phyloP scores from a whole-genome alignment of 257 asterid genomes.

The Nicotiana noctiflora region DNA sequence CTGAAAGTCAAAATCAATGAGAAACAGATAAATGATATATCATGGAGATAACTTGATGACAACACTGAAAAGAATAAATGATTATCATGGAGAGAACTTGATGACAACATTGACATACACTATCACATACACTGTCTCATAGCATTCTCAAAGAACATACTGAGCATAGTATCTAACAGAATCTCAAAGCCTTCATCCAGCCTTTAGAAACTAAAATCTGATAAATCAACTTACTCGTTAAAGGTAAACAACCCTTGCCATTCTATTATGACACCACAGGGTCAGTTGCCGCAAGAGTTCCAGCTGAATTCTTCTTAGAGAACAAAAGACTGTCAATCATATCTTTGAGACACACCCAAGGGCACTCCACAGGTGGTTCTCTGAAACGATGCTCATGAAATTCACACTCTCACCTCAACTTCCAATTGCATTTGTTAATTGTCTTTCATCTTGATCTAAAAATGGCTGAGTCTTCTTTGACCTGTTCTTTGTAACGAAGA shows the following conservation, averaged over 20 bases:
- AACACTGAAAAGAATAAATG: background rate
- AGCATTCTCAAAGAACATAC: background rate
- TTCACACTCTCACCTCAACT: background rate
- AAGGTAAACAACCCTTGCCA: background rate
- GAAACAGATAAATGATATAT: background rate
- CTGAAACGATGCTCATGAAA: background rate
- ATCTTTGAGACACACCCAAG: background rate
- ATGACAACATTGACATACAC: background rate
- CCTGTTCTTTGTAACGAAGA: background rate
- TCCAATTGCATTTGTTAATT: background rate
- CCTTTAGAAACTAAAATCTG: background rate
- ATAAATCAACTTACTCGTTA: background rate
- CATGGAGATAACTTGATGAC: background rate
- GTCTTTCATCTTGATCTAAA: background rate
- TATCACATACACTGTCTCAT: background rate
- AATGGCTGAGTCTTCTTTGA: background rate
- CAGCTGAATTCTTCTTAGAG: constrained; percentile 5
- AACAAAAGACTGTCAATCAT: background rate
- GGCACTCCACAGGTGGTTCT: background rate
- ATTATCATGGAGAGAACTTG: background rate
- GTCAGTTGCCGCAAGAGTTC: background rate
- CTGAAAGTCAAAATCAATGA: background rate
- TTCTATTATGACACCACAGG: background rate
- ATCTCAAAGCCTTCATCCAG: background rate
- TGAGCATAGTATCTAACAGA: background rate